Conservation (phyloP, 78 protist species). For the Dictyostelium firmibasis region DNA sequence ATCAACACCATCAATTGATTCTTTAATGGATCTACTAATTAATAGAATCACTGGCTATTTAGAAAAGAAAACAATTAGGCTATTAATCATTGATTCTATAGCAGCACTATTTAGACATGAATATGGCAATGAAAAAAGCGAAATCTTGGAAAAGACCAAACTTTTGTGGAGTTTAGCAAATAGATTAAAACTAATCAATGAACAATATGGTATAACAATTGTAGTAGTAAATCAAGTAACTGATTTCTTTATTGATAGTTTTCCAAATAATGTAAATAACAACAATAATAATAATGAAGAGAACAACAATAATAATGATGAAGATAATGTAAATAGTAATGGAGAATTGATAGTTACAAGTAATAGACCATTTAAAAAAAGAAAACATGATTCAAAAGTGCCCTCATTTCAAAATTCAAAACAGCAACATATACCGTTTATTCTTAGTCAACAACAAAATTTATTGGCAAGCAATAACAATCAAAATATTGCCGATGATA, state of each 20-base stretch:
- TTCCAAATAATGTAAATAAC: not conserved
- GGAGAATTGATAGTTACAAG: not conserved
- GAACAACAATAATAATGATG: not conserved
- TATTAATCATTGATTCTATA: conserved; percentile 71
- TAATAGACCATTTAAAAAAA: conserved; percentile 32
- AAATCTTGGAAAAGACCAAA: conserved; percentile 40
- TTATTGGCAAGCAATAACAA: not conserved
- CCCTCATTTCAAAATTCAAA: conserved; percentile 48
- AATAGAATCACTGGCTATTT: conserved; percentile 1
- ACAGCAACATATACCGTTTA: conserved; percentile 46
- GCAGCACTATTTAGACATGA: conserved; percentile 65
- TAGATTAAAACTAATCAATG: conserved; percentile 28
- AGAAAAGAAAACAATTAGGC: not conserved
- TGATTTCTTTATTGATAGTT: conserved; percentile 27
- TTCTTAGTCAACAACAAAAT: not conserved
- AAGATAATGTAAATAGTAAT: not conserved
- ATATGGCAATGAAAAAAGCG: conserved; percentile 41
- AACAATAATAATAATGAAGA: not conserved
- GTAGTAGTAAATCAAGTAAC: conserved; percentile 66
- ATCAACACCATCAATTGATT: not conserved
- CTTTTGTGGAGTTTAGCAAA: conserved; percentile 37
- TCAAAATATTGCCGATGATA: not conserved
- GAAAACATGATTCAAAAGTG: not conserved
- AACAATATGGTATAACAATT: conserved; percentile 53
- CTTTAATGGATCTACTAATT: conserved; percentile 1